Percentiles rank a stretch among this genome's conserved stretches.
phyloP scores from a whole-genome alignment of 371 early-diverging fungal species.

The Encephalitozoon cuniculi region DNA sequence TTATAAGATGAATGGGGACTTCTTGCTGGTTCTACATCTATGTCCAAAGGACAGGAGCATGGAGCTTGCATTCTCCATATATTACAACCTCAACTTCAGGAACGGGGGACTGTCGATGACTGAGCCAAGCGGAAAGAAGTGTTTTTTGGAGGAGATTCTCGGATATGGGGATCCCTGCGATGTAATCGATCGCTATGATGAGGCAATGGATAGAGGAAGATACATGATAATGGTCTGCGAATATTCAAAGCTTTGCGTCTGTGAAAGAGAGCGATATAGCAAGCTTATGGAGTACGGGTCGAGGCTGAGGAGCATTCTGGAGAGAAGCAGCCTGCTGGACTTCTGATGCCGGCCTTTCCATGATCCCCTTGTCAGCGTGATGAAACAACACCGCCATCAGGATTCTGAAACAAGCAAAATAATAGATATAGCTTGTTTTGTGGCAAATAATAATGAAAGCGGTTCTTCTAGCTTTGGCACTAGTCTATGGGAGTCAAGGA shows the following conservation, averaged over 20 bases:
- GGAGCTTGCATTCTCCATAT: conserved; percentile 15
- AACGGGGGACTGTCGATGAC: background rate
- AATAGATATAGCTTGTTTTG: background rate
- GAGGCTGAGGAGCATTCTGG: background rate
- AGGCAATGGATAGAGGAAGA: background rate
- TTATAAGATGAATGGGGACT: background rate
- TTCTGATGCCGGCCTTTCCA: no score
- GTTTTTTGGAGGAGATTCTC: background rate
- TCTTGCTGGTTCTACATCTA: conserved; percentile 19
- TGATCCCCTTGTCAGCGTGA: background rate
- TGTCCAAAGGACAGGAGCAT: conserved; percentile 1
- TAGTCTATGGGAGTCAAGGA: background rate
- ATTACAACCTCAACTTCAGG: conserved; percentile 31
- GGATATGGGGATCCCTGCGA: background rate
- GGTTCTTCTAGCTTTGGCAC: background rate
- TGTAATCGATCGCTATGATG: background rate
- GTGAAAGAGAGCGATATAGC: background rate
- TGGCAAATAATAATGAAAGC: background rate
- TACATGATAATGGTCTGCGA: conserved; percentile 1
- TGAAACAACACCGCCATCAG: background rate
- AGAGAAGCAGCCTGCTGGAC: background rate
- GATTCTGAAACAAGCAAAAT: background rate
- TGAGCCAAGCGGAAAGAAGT: background rate
- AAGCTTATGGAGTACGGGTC: background rate
- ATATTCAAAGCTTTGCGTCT: background rate